phyloP scores from a whole-genome alignment of 164 flowering plant species.

The Chimonanthus salicifolius region DNA sequence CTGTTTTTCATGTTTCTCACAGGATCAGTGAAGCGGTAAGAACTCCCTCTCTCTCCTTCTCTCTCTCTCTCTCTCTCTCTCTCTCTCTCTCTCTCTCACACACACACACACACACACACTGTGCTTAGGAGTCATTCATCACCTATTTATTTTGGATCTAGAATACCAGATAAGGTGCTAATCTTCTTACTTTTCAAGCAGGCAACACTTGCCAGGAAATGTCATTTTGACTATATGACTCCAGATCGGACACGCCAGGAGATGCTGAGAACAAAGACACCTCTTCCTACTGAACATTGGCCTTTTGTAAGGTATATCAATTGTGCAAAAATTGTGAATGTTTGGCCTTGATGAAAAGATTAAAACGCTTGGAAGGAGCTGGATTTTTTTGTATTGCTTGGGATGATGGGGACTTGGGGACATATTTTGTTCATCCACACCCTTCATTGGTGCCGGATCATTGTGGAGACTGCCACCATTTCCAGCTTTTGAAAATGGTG shows the following conservation, averaged over 20 bases:
- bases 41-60: background rate
- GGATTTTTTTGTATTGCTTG: no score
- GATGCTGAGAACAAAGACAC: constrained; percentile 68
- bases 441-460: no score
- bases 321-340: no score
- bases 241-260: constrained; percentile 92
- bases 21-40: constrained; percentile 78
- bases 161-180: background rate
- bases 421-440: no score
- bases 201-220: constrained; percentile 73
- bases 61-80: background rate
- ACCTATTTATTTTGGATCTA: background rate
- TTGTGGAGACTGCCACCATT: no score
- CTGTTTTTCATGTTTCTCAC: constrained; percentile 84
- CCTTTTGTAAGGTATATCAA: constrained; percentile 56
- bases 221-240: constrained; percentile 79
- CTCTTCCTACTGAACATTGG: constrained; percentile 77
- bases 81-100: background rate
- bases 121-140: no score
- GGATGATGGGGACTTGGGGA: no score
- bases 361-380: no score
- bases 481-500: no score
- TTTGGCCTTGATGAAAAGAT: no score
- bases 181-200: constrained; percentile 20
- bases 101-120: background rate